phyloP scores from a whole-genome alignment of 2,329 filamentous ascomycete genomes.

The Paraphoma sp. region DNA sequence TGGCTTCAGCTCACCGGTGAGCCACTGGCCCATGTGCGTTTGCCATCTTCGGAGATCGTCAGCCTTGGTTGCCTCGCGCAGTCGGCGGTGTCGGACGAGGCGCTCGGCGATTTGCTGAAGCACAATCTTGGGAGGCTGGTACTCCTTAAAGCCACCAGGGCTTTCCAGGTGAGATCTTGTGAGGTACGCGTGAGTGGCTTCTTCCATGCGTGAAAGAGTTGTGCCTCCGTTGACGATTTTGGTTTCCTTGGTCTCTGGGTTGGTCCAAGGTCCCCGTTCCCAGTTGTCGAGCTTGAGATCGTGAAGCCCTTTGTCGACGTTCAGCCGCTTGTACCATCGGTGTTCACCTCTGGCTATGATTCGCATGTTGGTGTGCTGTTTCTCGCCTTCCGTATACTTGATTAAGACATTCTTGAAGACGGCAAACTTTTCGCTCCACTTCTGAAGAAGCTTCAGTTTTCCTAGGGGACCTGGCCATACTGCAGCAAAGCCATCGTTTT shows the following conservation, averaged over 20 bases:
- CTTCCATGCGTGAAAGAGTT: slow-evolving; percentile 54
- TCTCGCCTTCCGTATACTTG: slow-evolving; percentile 60
- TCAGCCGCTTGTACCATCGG: slow-evolving; percentile 59
- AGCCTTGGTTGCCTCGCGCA: slow-evolving; percentile 49
- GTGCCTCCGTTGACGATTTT: slow-evolving; percentile 50
- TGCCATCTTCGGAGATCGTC: slow-evolving; percentile 45
- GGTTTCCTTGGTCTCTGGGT: slow-evolving; percentile 36
- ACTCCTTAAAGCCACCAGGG: slow-evolving; percentile 48
- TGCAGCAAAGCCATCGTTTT: slow-evolving; percentile 55
- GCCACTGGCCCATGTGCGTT: slow-evolving; percentile 48
- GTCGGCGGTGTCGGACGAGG: slow-evolving; percentile 53
- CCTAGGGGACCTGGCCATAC: slow-evolving; percentile 56
- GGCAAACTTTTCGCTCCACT: slow-evolving; percentile 57
- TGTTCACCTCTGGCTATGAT: slow-evolving; percentile 55
- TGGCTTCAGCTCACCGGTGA: slow-evolving; percentile 40
- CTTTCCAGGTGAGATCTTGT: slow-evolving; percentile 41
- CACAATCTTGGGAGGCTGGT: slow-evolving; percentile 54
- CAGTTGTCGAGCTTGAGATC: slow-evolving; percentile 56
- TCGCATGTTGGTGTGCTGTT: slow-evolving; percentile 56
- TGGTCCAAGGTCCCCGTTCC: slow-evolving; percentile 51
- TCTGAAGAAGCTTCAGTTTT: slow-evolving; percentile 49
- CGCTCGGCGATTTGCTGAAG: slow-evolving; percentile 56
- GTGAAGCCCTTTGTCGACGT: slow-evolving; percentile 55
- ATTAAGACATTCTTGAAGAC: slow-evolving; percentile 59
- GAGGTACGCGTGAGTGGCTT: slow-evolving; percentile 51